A percentile compares a stretch with the other conserved stretches of the same genome.
phyloP scores from a whole-genome alignment of 495 filamentous ascomycete species.

The Chaetomidium leptoderma region DNA sequence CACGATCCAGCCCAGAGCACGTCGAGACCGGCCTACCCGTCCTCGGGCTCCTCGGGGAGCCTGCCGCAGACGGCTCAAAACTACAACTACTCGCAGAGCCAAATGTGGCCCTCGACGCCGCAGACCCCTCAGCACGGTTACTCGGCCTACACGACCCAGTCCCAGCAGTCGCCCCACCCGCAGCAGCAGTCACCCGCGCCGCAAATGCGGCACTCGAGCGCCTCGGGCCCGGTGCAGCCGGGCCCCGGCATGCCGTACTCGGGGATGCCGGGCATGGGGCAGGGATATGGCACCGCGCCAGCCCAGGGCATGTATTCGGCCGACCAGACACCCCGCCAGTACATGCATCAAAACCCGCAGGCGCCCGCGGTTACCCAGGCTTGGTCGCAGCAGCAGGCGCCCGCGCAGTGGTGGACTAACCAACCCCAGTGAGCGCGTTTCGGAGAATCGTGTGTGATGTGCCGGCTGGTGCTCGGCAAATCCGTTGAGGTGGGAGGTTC shows the following conservation, averaged over 20 bases:
- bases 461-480: no score
- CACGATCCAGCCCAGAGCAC: slow-evolving; percentile 48
- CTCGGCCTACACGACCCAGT: slow-evolving; percentile 46
- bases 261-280: slow-evolving; percentile 56
- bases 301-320: slow-evolving; percentile 55
- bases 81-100: slow-evolving; percentile 49
- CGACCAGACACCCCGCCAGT: slow-evolving; percentile 58
- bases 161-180: slow-evolving; percentile 55
- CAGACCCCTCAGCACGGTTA: slow-evolving; percentile 47
- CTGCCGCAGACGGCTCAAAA: slow-evolving; percentile 40
- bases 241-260: slow-evolving; percentile 53
- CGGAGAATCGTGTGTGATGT: neutral
- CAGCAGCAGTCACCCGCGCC: slow-evolving; percentile 53
- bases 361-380: slow-evolving; percentile 41
- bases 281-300: slow-evolving; percentile 46
- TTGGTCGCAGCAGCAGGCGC: slow-evolving; percentile 43
- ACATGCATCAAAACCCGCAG: slow-evolving; percentile 48
- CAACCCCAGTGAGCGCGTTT: slow-evolving; percentile 37
- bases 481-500: neutral
- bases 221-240: slow-evolving; percentile 55
- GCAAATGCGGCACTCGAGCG: slow-evolving; percentile 59
- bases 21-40: slow-evolving; percentile 37
- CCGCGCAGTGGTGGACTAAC: slow-evolving; percentile 45
- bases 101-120: slow-evolving; percentile 48
- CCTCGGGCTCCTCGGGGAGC: slow-evolving; percentile 31